A percentile compares a stretch with the other conserved stretches of the same genome.
phyloP scores from a whole-genome alignment of 75 land plant genomes.

The Selaginella tamariscina region DNA sequence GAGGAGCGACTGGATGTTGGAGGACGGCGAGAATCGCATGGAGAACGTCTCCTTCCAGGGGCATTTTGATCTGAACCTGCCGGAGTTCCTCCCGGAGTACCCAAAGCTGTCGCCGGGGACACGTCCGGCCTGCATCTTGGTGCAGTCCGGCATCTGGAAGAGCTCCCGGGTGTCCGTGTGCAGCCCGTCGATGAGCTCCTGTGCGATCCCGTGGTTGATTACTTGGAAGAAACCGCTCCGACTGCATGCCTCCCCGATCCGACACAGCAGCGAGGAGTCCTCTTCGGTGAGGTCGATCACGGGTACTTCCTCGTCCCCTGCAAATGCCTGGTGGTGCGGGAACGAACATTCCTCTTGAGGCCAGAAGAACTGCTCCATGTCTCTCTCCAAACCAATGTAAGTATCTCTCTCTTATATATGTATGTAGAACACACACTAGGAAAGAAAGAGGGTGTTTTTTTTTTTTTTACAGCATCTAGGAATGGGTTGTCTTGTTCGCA shows the following conservation, averaged over 20 bases:
- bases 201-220: slow-evolving; percentile 52
- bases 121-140: slow-evolving; percentile 37
- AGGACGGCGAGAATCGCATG: slow-evolving; percentile 19
- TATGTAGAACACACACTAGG: too few relatives aligned
- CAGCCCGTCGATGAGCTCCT: slow-evolving; percentile 26
- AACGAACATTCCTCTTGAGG: neutral
- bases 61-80: slow-evolving; percentile 43
- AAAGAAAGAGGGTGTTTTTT: too few relatives aligned
- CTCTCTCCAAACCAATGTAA: too few relatives aligned
- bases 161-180: slow-evolving; percentile 30
- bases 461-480: neutral
- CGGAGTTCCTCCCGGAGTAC: slow-evolving; percentile 32
- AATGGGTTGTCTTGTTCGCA: neutral
- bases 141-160: slow-evolving; percentile 31
- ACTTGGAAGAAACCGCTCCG: slow-evolving; percentile 65
- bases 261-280: slow-evolving; percentile 8
- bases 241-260: slow-evolving; percentile 31
- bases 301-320: slow-evolving; percentile 23
- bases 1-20: slow-evolving; percentile 26
- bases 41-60: slow-evolving; percentile 78
- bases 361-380: slow-evolving; percentile 3
- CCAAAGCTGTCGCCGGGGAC: slow-evolving; percentile 43
- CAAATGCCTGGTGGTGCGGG: neutral
- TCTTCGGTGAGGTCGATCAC: slow-evolving; percentile 38
- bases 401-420: too few relatives aligned